These are phyloP conservation scores for Rutstroemia sp. DNA, from an alignment of 2,329 filamentous ascomycete genomes.

Conservation along the genomic window DNA sequence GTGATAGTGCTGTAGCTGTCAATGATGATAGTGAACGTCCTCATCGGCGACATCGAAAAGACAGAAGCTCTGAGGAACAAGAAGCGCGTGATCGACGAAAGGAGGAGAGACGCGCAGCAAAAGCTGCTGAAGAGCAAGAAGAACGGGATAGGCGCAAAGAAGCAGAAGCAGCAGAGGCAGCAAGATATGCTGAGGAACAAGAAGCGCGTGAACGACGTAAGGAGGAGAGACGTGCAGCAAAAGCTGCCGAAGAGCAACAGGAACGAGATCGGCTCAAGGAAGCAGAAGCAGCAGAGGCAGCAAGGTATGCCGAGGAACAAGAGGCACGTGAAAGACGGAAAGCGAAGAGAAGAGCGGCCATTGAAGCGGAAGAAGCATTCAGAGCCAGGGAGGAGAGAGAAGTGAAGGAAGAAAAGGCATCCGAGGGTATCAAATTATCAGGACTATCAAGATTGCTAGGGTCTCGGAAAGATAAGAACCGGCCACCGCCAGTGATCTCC, in stretches of 20 bases:
- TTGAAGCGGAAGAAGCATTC: not conserved
- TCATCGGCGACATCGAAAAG: constrained; percentile 17
- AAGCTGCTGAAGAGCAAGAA: constrained; percentile 11
- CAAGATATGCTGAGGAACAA: constrained; percentile 7
- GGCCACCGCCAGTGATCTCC: not conserved
- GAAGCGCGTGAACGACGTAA: not conserved
- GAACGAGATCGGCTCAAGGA: constrained; percentile 18
- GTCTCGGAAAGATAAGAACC: constrained; percentile 3
- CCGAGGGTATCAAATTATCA: not conserved
- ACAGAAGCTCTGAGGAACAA: constrained; percentile 26
- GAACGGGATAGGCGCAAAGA: constrained; percentile 23
- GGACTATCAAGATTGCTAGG: not conserved
- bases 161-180: constrained; percentile 8
- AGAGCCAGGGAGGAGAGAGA: constrained; percentile 1
- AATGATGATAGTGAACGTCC: constrained; percentile 11
- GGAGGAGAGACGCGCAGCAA: constrained; percentile 19
- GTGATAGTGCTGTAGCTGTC: constrained; percentile 25
- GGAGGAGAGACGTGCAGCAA: constrained; percentile 12
- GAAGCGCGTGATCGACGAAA: constrained; percentile 26
- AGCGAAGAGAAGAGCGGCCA: not conserved
- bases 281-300: not conserved
- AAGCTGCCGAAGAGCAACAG: constrained; percentile 12
- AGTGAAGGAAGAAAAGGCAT: not conserved
- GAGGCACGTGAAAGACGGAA: not conserved
- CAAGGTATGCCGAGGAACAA: not conserved